These are phyloP conservation scores for Metarhizium rileyi DNA, from an alignment of 2,329 filamentous ascomycete genomes.

Conservation along the genomic window DNA sequence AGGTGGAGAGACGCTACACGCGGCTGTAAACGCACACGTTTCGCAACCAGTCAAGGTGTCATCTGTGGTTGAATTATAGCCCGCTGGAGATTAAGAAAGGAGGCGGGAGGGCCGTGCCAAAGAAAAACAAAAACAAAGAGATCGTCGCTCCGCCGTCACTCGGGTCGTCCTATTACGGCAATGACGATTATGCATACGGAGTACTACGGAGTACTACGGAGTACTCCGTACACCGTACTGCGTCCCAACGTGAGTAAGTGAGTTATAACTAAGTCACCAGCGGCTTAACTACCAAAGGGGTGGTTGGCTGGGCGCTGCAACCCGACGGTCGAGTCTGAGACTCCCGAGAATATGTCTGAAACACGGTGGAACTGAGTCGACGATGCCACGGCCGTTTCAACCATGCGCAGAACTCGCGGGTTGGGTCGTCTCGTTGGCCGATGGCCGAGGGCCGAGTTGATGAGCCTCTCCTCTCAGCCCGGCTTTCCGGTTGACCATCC, in stretches of 20 bases:
- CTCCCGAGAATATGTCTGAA: slow-evolving; percentile 1
- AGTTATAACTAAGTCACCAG: neutral
- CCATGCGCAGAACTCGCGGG: too few relatives aligned
- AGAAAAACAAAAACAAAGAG: too few relatives aligned
- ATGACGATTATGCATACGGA: slow-evolving; percentile 1
- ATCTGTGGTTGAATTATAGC: slow-evolving; percentile 1
- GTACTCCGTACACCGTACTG: too few relatives aligned
- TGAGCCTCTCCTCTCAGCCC: too few relatives aligned
- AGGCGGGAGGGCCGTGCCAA: slow-evolving; percentile 3
- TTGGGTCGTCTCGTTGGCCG: too few relatives aligned
- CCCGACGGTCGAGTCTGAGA: slow-evolving; percentile 3
- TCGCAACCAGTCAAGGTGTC: neutral
- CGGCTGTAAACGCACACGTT: neutral
- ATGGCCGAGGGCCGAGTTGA: too few relatives aligned
- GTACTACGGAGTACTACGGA: too few relatives aligned
- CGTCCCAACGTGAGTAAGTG: neutral
- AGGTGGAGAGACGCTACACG: neutral
- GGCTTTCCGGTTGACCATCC: too few relatives aligned
- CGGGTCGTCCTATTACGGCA: neutral
- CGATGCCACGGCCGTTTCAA: slow-evolving; percentile 1
- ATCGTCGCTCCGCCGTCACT: neutral
- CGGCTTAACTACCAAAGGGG: neutral
- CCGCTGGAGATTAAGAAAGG: neutral
- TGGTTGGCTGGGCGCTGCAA: slow-evolving; percentile 1
- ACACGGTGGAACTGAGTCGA: neutral